phyloP scores from a whole-genome alignment of 2,329 filamentous ascomycete species.

The Cladosporium cucumerinum region DNA sequence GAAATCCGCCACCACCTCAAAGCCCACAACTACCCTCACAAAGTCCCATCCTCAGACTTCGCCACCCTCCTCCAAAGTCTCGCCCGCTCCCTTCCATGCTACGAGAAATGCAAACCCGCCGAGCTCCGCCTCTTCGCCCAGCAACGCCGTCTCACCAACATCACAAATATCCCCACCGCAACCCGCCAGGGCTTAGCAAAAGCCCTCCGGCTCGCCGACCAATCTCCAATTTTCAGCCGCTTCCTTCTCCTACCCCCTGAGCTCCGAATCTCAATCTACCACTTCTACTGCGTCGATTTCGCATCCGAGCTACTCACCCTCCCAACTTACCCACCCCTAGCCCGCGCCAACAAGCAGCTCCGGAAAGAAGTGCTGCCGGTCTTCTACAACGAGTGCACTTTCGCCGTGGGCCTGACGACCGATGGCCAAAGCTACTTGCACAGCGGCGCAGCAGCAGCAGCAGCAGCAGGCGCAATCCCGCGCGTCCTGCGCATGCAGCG shows the following conservation, averaged over 20 bases:
- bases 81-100: not conserved
- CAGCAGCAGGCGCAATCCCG: not conserved
- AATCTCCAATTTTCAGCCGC: not conserved
- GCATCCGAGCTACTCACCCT: not conserved
- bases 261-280: not conserved
- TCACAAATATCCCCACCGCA: not conserved
- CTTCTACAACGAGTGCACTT: not conserved
- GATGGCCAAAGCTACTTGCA: not conserved
- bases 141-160: not conserved
- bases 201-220: not conserved
- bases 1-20: not conserved
- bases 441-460: not conserved
- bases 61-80: not conserved
- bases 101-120: not conserved
- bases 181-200: not conserved
- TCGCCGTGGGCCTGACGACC: not conserved
- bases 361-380: not conserved
- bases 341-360: not conserved
- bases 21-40: not conserved
- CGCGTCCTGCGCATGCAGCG: not conserved
- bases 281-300: not conserved
- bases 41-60: not conserved
- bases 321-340: not conserved
- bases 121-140: conserved; percentile 1
- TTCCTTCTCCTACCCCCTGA: not conserved